Evolutionary conservation across 345 rosid species (phyloP).

Genomic region (Eucalyptus pauciflora): DNA sequence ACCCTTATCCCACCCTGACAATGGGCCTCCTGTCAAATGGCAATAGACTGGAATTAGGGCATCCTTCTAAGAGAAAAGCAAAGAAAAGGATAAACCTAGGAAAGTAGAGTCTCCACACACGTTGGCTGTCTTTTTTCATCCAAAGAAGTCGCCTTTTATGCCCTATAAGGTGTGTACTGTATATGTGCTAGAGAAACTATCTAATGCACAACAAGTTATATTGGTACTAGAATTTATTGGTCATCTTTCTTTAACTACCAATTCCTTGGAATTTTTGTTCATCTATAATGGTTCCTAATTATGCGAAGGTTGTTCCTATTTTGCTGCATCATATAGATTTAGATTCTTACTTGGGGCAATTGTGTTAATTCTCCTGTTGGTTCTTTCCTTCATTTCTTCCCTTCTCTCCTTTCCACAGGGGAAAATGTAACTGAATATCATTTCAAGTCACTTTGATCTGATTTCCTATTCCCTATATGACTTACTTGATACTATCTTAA

Average conservation of each 20-base stretch:
- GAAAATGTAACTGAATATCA: neutral
- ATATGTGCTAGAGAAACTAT: neutral
- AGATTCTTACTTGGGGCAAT: neutral
- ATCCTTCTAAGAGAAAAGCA: neutral
- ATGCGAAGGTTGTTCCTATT: neutral
- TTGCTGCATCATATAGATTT: neutral
- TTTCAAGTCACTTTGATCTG: neutral
- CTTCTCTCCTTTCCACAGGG: neutral
- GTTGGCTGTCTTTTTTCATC: neutral
- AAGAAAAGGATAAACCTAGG: neutral
- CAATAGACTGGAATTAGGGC: neutral
- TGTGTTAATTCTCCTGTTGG: neutral
- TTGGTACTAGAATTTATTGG: neutral
- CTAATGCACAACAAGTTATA: neutral
- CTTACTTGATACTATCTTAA: neutral
- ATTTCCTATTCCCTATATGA: neutral
- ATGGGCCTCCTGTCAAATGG: neutral
- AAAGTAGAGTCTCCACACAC: neutral
- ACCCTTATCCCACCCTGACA: neutral
- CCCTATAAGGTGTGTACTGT: neutral
- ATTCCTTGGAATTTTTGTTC: neutral
- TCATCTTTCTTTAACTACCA: neutral
- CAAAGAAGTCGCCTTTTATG: neutral
- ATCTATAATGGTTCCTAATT: neutral
- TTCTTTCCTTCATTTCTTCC: neutral